These are phyloP conservation scores for Amoeboaphelidium protococcarum DNA, from an alignment of 371 early-diverging fungal genomes.

Conservation along the genomic window DNA sequence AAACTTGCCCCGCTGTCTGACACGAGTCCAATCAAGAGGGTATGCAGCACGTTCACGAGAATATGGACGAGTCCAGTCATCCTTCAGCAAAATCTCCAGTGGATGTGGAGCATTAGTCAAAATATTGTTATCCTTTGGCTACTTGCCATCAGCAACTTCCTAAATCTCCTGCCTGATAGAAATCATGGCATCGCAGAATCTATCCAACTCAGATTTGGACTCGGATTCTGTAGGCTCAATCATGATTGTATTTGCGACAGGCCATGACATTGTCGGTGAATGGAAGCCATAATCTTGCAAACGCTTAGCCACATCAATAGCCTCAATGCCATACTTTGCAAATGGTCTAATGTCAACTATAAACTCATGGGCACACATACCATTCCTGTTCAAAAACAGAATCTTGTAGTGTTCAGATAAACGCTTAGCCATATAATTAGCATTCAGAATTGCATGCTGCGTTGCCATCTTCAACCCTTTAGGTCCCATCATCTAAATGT, in stretches of 20 bases:
- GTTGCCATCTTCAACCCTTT: slow-evolving; percentile 62
- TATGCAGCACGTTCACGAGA: slow-evolving; percentile 63
- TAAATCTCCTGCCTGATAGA: slow-evolving; percentile 69
- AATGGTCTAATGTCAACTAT: slow-evolving; percentile 81
- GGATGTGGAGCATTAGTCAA: slow-evolving; percentile 73
- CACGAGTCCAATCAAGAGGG: slow-evolving; percentile 44
- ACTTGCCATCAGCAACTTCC: slow-evolving; percentile 49
- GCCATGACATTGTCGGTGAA: slow-evolving; percentile 95
- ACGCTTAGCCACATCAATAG: slow-evolving; percentile 89
- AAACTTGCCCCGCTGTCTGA: slow-evolving; percentile 41
- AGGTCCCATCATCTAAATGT: slow-evolving; percentile 80
- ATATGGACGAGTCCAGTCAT: slow-evolving; percentile 60
- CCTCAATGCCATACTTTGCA: slow-evolving; percentile 50
- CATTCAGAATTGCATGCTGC: slow-evolving; percentile 69
- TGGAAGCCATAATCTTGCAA: slow-evolving; percentile 93
- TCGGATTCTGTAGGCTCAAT: slow-evolving; percentile 95
- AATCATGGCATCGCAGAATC: slow-evolving; percentile 91
- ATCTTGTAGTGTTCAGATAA: slow-evolving; percentile 64
- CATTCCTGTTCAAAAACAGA: slow-evolving; percentile 64
- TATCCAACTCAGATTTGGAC: slow-evolving; percentile 63
- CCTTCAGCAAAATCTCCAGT: slow-evolving; percentile 33
- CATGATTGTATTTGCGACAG: slow-evolving; percentile 89
- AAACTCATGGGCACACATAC: slow-evolving; percentile 92
- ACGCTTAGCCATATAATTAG: slow-evolving; percentile 86
- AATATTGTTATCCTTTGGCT: slow-evolving; percentile 54